Conservation (phyloP, 1,139 yeast genomes). For the Kodamaea sp. region DNA sequence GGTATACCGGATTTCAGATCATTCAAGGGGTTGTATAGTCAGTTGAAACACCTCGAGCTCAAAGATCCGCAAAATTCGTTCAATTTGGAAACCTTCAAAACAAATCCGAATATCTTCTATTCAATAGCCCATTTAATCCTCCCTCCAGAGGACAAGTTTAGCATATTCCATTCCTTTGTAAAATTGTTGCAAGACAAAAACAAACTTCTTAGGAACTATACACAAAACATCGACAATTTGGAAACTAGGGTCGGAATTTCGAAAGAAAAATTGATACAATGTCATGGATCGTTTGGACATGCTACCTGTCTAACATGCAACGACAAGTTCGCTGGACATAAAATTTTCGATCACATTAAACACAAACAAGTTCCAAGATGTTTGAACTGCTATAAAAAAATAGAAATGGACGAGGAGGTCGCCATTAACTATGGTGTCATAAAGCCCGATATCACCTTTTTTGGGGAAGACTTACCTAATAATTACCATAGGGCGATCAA, state of each 20-base stretch:
- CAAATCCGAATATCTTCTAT: conserved; percentile 82
- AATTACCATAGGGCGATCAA: conserved; percentile 18
- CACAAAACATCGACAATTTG: conserved; percentile 92
- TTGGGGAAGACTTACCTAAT: conserved; percentile 82
- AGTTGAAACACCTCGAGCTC: conserved; percentile 62
- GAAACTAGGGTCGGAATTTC: conserved; percentile 84
- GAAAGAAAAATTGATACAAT: conserved; percentile 74
- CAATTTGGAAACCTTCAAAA: conserved; percentile 67
- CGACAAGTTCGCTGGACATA: conserved; percentile 64
- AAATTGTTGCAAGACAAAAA: conserved; percentile 72
- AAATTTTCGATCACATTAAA: conserved; percentile 63
- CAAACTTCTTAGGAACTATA: conserved; percentile 81
- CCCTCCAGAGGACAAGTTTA: conserved; percentile 65
- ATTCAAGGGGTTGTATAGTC: conserved; percentile 79
- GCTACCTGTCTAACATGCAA: conserved; percentile 87
- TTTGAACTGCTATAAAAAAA: conserved; percentile 56
- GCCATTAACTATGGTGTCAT: conserved; percentile 48
- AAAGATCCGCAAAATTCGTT: conserved; percentile 95
- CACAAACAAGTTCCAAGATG: conserved; percentile 69
- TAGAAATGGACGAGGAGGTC: conserved; percentile 16
- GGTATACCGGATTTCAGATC: conserved; percentile 97
- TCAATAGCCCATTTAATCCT: conserved; percentile 84
- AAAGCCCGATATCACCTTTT: conserved; percentile 95
- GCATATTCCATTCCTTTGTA: conserved; percentile 87
- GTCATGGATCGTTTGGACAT: conserved; percentile 94